Base-by-base conservation (phyloP, 2,329 filamentous ascomycete species). In the Neofusicoccum kwambonambiense region DNA sequence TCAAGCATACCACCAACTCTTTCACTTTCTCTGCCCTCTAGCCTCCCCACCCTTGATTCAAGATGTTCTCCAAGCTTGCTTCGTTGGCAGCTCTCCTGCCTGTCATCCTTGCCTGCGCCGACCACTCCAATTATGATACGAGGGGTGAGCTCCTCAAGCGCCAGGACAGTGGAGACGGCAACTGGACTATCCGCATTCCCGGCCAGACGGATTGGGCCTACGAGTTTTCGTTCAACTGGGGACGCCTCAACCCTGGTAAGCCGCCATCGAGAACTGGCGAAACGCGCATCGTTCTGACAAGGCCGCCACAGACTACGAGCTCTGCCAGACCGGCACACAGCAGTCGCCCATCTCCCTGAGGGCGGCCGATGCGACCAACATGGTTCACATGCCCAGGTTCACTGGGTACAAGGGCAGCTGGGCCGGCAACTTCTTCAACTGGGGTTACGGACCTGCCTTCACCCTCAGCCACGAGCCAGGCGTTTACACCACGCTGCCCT, bases 301-400 rank as follows among this genome's bases (percentile, higher is more conserved):
- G 22, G 35, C 27, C 12, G 44, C 11, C 15, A 6, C 67, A 74
- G 77, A 76, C 49, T 83, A 82, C 68, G 70, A 73, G 5, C 71
- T 79, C 19, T 84, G 83, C 74, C 82, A 84, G 67, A 81, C 77
- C 15, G 82, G 83, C 41, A 83, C 80, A 0, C 78, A 82, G 64
- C 82, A 84, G 69, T 80, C 81, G 0, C 83, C 83, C 6, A 84
- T 85, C 60, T 73, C 76, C 0, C 76, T 84, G 7, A 73, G 70
- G 8, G 71, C 79, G 35, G 69, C 72, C 22, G 72, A 78, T 63
- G 80, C 80, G 7, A 73, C 82, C 4, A 76, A 80, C 2, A 67
- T 70, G 19, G 74, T 72, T 31, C 81, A 83, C 69, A 71, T 71
- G 1, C 76, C 80, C 4, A 69, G 52, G 15, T 83, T 84, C 72